A percentile compares a stretch with the other conserved stretches of the same genome.
These are phyloP conservation scores for Neckera pumila DNA, from an alignment of 225 moss, liverwort and hornwort genomes.

Conservation along the genomic window DNA sequence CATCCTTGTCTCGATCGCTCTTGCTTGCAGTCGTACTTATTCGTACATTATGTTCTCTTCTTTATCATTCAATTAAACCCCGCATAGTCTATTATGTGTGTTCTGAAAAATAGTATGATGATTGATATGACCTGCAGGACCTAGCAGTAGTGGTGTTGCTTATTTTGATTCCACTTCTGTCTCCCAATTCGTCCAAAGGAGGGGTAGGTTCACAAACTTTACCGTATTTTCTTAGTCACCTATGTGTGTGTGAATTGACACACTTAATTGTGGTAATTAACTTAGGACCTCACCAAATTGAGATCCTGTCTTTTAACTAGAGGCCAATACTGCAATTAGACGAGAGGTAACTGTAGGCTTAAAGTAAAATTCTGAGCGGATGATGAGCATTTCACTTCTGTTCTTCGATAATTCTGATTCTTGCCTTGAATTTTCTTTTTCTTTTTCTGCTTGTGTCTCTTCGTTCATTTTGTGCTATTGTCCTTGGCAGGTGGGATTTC, in stretches of 20 bases:
- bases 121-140: slow-evolving; percentile 40
- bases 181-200: slow-evolving; percentile 81
- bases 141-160: slow-evolving; percentile 95
- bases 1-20: neutral
- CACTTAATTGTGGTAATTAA: neutral
- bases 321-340: neutral
- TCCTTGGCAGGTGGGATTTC: slow-evolving; percentile 72
- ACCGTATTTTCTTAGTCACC: neutral
- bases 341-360: neutral
- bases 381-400: neutral
- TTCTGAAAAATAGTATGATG: neutral
- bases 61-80: neutral
- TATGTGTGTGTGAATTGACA: neutral
- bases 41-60: neutral
- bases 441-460: neutral
- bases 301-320: neutral
- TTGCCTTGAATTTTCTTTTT: neutral
- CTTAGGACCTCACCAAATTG: neutral
- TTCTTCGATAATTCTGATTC: neutral
- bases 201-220: slow-evolving; percentile 53
- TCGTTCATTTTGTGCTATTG: neutral
- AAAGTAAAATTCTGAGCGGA: neutral
- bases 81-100: neutral
- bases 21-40: neutral
- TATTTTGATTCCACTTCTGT: slow-evolving; percentile 89